Conservation (phyloP, 148 eudicot genomes). For the Silene conica region DNA sequence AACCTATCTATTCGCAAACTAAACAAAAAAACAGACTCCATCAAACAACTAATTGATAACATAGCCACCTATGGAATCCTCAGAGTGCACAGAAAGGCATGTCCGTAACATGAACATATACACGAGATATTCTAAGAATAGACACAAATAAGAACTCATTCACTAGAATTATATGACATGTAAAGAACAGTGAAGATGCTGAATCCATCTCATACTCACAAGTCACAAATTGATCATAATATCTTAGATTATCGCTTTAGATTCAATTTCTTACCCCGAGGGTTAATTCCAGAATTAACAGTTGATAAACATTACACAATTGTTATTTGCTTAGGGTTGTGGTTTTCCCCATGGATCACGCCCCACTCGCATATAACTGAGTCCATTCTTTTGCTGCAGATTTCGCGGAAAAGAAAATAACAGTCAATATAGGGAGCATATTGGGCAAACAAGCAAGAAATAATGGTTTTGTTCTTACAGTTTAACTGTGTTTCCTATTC, state of each 20-base stretch:
- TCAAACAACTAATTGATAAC: too few species aligned
- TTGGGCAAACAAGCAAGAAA: neutral
- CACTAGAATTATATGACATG: too few species aligned
- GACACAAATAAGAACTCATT: too few species aligned
- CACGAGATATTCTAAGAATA: too few species aligned
- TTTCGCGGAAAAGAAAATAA: neutral
- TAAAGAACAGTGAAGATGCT: neutral
- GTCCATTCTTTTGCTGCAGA: slow-evolving; percentile 96
- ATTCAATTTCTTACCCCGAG: slow-evolving; percentile 18
- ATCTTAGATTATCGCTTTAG: slow-evolving; percentile 12
- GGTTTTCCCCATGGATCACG: slow-evolving; percentile 26
- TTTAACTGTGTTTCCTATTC: neutral
- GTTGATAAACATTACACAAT: too few species aligned
- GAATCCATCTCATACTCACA: slow-evolving; percentile 24
- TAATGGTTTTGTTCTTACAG: neutral
- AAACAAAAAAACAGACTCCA: too few species aligned
- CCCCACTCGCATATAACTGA: slow-evolving; percentile 79
- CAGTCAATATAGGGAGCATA: neutral
- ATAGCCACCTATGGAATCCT: too few species aligned
- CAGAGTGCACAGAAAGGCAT: too few species aligned
- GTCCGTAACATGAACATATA: too few species aligned
- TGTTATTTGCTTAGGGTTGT: too few species aligned
- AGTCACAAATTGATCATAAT: slow-evolving; percentile 17
- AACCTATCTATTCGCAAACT: too few species aligned
- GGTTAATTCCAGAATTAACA: slow-evolving; percentile 10